These are phyloP conservation scores for Phalaenopsis aphrodite DNA, from an alignment of 106 monocot species.

Conservation along the genomic window DNA sequence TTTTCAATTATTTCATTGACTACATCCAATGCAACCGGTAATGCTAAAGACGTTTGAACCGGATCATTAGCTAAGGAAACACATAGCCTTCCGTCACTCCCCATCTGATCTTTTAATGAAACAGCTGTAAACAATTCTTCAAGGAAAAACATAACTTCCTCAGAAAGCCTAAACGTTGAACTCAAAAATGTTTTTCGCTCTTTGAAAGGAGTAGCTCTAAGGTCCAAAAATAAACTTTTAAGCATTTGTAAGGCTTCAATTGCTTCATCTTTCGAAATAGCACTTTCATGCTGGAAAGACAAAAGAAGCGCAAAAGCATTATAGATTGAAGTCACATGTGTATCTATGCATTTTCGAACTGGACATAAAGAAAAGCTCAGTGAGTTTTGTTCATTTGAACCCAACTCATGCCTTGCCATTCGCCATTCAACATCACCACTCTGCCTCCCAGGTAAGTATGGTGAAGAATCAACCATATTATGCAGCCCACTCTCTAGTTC, in stretches of 20 bases:
- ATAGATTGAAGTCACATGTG: constrained; percentile 58
- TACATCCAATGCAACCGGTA: constrained; percentile 71
- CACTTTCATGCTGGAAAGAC: constrained; percentile 23
- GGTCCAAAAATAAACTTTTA: constrained; percentile 46
- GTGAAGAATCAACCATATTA: constrained; percentile 24
- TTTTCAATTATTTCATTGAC: constrained; percentile 53
- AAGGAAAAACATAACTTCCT: constrained; percentile 23
- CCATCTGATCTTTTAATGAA: constrained; percentile 48
- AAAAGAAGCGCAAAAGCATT: constrained; percentile 37
- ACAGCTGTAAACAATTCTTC: constrained; percentile 43
- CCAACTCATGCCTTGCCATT: constrained; percentile 60
- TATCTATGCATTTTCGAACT: constrained; percentile 56
- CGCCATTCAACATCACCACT: constrained; percentile 86
- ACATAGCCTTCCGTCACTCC: constrained; percentile 26
- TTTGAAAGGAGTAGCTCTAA: constrained; percentile 47
- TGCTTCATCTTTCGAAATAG: constrained; percentile 25
- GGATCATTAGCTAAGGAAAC: constrained; percentile 49
- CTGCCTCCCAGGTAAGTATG: constrained; percentile 81
- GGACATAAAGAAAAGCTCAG: constrained; percentile 52
- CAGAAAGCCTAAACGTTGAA: constrained; percentile 23
- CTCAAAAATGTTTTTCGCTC: constrained; percentile 33
- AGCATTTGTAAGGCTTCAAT: constrained; percentile 32
- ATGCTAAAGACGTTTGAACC: constrained; percentile 67
- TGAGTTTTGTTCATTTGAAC: constrained; percentile 33
- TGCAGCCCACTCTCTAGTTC: constrained; percentile 50